Percentiles rank a stretch among this genome's conserved stretches.
These are phyloP conservation scores for Trichosporon sp. DNA, from an alignment of 1,284 basidiomycete genomes.

Conservation along the genomic window DNA sequence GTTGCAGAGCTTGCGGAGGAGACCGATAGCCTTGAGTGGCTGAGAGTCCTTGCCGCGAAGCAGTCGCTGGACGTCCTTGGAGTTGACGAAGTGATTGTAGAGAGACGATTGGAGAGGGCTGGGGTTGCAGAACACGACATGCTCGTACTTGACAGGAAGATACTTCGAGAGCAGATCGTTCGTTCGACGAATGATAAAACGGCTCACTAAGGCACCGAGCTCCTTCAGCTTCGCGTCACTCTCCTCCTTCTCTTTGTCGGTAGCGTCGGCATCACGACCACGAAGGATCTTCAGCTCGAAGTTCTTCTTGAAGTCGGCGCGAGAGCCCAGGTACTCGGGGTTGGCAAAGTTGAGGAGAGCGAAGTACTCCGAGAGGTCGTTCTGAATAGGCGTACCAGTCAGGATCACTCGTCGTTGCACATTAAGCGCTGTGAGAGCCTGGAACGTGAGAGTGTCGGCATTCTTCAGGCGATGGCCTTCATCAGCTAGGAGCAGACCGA, in stretches of 20 bases:
- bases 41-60: conserved; percentile 87
- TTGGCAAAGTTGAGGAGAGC: conserved; percentile 95
- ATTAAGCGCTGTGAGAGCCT: conserved; percentile 74
- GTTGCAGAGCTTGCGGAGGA: conserved; percentile 96
- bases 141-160: conserved; percentile 97
- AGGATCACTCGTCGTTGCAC: conserved; percentile 93
- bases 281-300: conserved; percentile 92
- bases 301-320: conserved; percentile 91
- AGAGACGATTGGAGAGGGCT: conserved; percentile 83
- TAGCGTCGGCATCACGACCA: conserved; percentile 87
- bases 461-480: conserved; percentile 98
- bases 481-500: conserved; percentile 89
- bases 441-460: conserved; percentile 84
- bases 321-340: conserved; percentile 87
- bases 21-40: conserved; percentile 93
- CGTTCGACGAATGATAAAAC: conserved; percentile 95
- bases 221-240: conserved; percentile 91
- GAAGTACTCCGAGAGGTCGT: conserved; percentile 95
- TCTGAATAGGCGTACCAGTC: conserved; percentile 94
- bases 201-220: conserved; percentile 80
- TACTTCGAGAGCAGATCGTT: conserved; percentile 98
- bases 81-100: conserved; percentile 89
- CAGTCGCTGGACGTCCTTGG: conserved; percentile 87
- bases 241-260: conserved; percentile 69
- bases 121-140: conserved; percentile 92